phyloP scores from a whole-genome alignment of 805 yeast species.

The Yarrowia porcina region DNA sequence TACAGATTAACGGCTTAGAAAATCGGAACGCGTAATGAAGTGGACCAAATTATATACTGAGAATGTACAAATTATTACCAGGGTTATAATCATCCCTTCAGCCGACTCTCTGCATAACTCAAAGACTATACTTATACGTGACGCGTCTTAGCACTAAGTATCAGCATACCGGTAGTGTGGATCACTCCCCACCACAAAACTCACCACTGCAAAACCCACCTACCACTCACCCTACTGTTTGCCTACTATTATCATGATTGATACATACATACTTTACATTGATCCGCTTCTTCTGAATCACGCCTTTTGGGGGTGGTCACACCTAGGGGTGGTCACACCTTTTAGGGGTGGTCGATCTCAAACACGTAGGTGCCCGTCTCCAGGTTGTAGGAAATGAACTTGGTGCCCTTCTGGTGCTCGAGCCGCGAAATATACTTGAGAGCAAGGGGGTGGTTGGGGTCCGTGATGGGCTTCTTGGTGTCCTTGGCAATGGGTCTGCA shows the following conservation, averaged over 20 bases:
- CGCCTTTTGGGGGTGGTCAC: background rate
- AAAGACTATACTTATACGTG: too few species aligned
- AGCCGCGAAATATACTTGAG: conserved; percentile 66
- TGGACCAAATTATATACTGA: too few species aligned
- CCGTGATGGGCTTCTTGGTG: conserved; percentile 68
- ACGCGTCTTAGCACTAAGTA: too few species aligned
- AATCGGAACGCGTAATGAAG: too few species aligned
- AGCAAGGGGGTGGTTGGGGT: conserved; percentile 69
- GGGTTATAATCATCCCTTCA: too few species aligned
- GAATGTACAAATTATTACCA: too few species aligned
- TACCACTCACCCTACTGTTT: too few species aligned
- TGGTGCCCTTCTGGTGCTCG: conserved; percentile 54
- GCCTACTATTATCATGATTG: too few species aligned
- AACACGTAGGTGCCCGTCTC: conserved; percentile 49
- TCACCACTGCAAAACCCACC: too few species aligned
- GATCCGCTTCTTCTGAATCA: background rate
- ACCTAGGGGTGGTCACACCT: background rate
- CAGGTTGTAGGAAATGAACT: conserved; percentile 75
- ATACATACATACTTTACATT: conserved; percentile 8
- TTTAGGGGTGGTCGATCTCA: conserved; percentile 29
- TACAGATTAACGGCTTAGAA: background rate
- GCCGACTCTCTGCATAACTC: too few species aligned
- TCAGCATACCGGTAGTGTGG: too few species aligned
- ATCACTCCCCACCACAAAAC: too few species aligned
- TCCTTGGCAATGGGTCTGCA: conserved; percentile 78